Percentiles rank a stretch among this genome's conserved stretches.
These are phyloP conservation scores for Cucumis sativus DNA, from an alignment of 306 rosid species.

Conservation along the genomic window Cucumber_9930_V3 NC_026656.2:1770501-1771000, in stretches of 20 bases:
- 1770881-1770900: slow-evolving; percentile 75
- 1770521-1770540: not conserved
- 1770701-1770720: not conserved
- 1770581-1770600: not conserved
- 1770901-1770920: slow-evolving; percentile 18
- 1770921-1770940: not conserved
- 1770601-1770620: not conserved
- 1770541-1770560: not conserved
- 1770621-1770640: not conserved
- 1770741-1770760: not conserved
- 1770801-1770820: slow-evolving; percentile 55
- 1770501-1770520: not conserved
- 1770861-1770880: slow-evolving; percentile 98
- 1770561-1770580: not conserved
- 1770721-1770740: not conserved
- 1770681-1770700: not conserved
- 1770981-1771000: not conserved
- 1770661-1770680: not conserved
- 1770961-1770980: not conserved
- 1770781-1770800: not conserved
- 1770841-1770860: slow-evolving; percentile 80
- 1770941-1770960: not conserved
- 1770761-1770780: not conserved
- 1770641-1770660: not conserved
- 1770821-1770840: slow-evolving; percentile 43